Evolutionary conservation across 768 basidiomycete genomes (phyloP).

Genomic region (Tylopilus balloui): DNA sequence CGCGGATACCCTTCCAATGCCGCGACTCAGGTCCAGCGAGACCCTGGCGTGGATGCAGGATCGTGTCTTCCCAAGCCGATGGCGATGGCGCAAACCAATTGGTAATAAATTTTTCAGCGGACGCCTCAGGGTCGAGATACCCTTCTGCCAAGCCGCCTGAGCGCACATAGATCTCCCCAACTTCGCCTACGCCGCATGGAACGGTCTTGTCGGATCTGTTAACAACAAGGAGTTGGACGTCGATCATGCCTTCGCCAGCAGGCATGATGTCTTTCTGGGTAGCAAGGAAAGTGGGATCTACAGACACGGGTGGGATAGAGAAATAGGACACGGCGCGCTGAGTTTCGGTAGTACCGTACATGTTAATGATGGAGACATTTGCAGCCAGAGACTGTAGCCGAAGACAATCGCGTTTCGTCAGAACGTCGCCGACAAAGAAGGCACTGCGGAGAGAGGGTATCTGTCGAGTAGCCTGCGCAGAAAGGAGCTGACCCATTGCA

Average conservation of each 20-base stretch:
- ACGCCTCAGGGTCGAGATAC: slow-evolving; percentile 80
- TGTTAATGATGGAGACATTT: slow-evolving; percentile 95
- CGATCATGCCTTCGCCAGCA: slow-evolving; percentile 95
- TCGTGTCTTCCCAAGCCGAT: slow-evolving; percentile 60
- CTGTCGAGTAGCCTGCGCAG: slow-evolving; percentile 75
- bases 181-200: slow-evolving; percentile 90
- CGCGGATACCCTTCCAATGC: slow-evolving; percentile 93
- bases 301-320: slow-evolving; percentile 76
- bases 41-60: slow-evolving; percentile 53
- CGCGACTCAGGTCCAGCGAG: slow-evolving; percentile 67
- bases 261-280: slow-evolving; percentile 98
- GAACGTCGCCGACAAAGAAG: slow-evolving; percentile 98
- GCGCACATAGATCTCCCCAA: slow-evolving; percentile 97
- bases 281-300: slow-evolving; percentile 85
- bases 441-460: slow-evolving; percentile 86
- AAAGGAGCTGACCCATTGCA: slow-evolving; percentile 98
- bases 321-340: slow-evolving; percentile 99
- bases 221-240: slow-evolving; percentile 95
- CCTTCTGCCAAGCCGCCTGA: slow-evolving; percentile 95
- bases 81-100: slow-evolving; percentile 80
- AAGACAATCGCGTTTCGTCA: slow-evolving; percentile 96
- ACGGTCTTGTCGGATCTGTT: slow-evolving; percentile 83
- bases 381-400: slow-evolving; percentile 89
- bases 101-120: slow-evolving; percentile 83
- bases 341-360: slow-evolving; percentile 99